Evolutionary conservation across 1,284 basidiomycete species (phyloP).

Genomic region (Somion occarium): DNA sequence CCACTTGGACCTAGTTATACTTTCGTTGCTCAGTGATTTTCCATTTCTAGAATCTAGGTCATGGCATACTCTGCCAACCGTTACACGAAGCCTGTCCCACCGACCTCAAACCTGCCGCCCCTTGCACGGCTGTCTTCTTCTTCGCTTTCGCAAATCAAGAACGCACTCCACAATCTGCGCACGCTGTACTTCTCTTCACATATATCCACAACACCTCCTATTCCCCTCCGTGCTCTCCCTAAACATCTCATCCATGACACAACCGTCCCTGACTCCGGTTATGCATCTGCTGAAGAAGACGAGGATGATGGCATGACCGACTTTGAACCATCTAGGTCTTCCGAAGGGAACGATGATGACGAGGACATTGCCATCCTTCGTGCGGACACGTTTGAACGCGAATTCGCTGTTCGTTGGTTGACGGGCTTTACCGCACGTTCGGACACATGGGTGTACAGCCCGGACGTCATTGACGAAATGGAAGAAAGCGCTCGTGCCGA

Average conservation of each 20-base stretch:
- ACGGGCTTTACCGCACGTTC: slow-evolving; percentile 60
- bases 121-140: slow-evolving; percentile 36
- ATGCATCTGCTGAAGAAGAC: slow-evolving; percentile 58
- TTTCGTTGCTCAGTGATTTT: slow-evolving; percentile 3
- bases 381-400: slow-evolving; percentile 46
- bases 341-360: slow-evolving; percentile 25
- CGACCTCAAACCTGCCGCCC: slow-evolving; percentile 43
- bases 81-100: slow-evolving; percentile 20
- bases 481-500: slow-evolving; percentile 26
- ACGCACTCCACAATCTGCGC: slow-evolving; percentile 37
- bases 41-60: not conserved
- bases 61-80: not conserved
- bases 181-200: slow-evolving; percentile 37
- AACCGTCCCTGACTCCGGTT: slow-evolving; percentile 53
- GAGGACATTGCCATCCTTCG: slow-evolving; percentile 36
- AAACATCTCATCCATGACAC: slow-evolving; percentile 33
- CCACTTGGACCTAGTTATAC: not conserved
- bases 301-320: slow-evolving; percentile 31
- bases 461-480: slow-evolving; percentile 27
- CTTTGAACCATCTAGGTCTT: slow-evolving; percentile 7
- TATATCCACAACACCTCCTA: slow-evolving; percentile 2
- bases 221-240: slow-evolving; percentile 15
- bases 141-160: slow-evolving; percentile 28
- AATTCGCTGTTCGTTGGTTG: slow-evolving; percentile 52
- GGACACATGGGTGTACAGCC: slow-evolving; percentile 41